Evolutionary conservation across 306 rosid species (phyloP).

Genomic region (Pterocarpus macrocarpus): DNA sequence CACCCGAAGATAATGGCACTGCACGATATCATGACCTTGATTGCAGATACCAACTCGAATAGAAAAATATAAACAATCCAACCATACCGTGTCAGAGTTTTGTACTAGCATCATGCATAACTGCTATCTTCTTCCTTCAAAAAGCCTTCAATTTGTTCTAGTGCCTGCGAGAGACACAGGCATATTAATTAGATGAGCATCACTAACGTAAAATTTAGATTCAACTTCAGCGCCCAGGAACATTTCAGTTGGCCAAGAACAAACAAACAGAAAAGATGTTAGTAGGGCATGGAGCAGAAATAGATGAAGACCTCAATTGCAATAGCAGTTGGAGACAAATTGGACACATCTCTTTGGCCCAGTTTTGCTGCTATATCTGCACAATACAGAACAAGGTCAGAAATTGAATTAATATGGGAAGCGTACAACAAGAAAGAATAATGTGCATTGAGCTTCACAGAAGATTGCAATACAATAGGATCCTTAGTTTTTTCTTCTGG

Average conservation of each 20-base stretch:
- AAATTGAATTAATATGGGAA: slow-evolving; percentile 27
- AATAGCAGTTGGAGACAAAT: slow-evolving; percentile 78
- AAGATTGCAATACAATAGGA: slow-evolving; percentile 28
- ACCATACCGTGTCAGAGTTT: slow-evolving; percentile 22
- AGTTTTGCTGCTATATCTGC: slow-evolving; percentile 83
- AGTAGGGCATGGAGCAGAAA: slow-evolving; percentile 43
- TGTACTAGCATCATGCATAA: slow-evolving; percentile 47
- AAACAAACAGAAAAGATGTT: slow-evolving; percentile 1
- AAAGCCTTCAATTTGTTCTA: slow-evolving; percentile 72
- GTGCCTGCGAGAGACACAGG: slow-evolving; percentile 66
- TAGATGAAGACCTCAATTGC: slow-evolving; percentile 81
- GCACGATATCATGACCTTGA: slow-evolving; percentile 44
- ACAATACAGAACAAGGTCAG: slow-evolving; percentile 20
- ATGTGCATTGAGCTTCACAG: slow-evolving; percentile 5
- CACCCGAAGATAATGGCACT: slow-evolving; percentile 37
- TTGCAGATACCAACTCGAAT: slow-evolving; percentile 32
- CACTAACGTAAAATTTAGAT: slow-evolving; percentile 5
- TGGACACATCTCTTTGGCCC: slow-evolving; percentile 66
- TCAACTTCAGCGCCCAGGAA: slow-evolving; percentile 9
- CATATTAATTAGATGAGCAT: slow-evolving; percentile 21
- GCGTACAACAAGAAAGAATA: slow-evolving; percentile 21
- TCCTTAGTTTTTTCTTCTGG: background rate
- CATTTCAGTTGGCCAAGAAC: slow-evolving; percentile 2
- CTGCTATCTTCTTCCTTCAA: slow-evolving; percentile 60
- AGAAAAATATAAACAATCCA: slow-evolving; percentile 25